These are phyloP conservation scores for Coemansia umbellata DNA, from an alignment of 192 early-diverging fungal species.

Conservation along the genomic window DNA sequence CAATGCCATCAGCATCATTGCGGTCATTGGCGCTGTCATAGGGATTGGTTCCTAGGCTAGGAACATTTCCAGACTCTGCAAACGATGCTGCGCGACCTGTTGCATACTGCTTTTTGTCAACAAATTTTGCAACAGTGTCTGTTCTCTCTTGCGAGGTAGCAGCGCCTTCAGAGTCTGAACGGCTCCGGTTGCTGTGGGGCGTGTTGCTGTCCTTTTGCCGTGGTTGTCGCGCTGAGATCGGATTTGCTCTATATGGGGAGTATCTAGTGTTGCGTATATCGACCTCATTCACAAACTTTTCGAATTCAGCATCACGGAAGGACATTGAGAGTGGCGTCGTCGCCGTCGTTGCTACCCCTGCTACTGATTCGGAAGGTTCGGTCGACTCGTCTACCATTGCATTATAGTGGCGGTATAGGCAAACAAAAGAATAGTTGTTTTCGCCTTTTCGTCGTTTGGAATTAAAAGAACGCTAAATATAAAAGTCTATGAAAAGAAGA, in stretches of 20 bases:
- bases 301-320: conserved; percentile 32
- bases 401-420: conserved; percentile 11
- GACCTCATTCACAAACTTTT: conserved; percentile 19
- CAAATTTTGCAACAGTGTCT: neutral
- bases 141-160: neutral
- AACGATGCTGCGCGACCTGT: conserved; percentile 1
- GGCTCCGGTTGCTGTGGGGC: neutral
- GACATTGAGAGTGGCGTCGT: conserved; percentile 19
- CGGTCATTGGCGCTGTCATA: neutral
- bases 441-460: neutral
- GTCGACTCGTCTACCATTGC: conserved; percentile 31
- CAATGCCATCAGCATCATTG: conserved; percentile 14
- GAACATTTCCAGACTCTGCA: conserved; percentile 1
- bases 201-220: neutral
- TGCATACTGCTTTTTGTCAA: neutral
- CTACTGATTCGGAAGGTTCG: conserved; percentile 6
- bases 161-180: neutral
- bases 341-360: neutral
- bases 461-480: no score
- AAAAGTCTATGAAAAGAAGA: no score
- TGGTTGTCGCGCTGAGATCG: neutral
- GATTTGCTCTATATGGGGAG: neutral
- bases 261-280: conserved; percentile 3
- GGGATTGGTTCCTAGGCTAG: conserved; percentile 3
- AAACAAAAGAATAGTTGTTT: neutral